Conservation (phyloP, 2,329 filamentous ascomycete species). For the Aspergillus uvarum region DNA sequence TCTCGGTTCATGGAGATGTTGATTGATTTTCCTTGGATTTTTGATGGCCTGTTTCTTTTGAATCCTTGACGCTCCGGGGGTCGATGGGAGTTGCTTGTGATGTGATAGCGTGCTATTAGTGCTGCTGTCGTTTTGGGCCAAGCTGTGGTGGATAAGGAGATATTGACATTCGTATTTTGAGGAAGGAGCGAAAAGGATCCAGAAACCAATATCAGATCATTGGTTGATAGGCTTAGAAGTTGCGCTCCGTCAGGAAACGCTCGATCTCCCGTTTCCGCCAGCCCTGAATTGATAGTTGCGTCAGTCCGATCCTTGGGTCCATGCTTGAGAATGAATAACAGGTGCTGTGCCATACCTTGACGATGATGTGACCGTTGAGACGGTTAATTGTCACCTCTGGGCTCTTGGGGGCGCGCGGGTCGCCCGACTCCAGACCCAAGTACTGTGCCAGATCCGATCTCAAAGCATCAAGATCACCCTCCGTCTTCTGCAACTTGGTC, state of each 20-base stretch:
- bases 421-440: slow-evolving; percentile 56
- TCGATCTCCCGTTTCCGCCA: slow-evolving; percentile 51
- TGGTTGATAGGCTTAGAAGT: slow-evolving; percentile 35
- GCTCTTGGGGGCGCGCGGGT: slow-evolving; percentile 32
- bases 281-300: slow-evolving; percentile 39
- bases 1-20: not conserved
- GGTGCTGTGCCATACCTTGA: slow-evolving; percentile 59
- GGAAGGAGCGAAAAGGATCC: slow-evolving; percentile 8
- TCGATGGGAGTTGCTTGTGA: not conserved
- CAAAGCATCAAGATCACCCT: slow-evolving; percentile 68
- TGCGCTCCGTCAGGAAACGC: slow-evolving; percentile 49
- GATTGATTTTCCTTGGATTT: not conserved
- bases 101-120: not conserved
- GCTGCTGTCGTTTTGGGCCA: not conserved
- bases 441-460: slow-evolving; percentile 61
- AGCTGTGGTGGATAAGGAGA: not conserved
- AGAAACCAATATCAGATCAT: slow-evolving; percentile 11
- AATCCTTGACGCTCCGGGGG: not conserved
- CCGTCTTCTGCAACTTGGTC: slow-evolving; percentile 75
- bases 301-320: not conserved
- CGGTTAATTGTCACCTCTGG: slow-evolving; percentile 52
- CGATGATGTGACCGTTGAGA: slow-evolving; percentile 69
- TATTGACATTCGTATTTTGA: slow-evolving; percentile 8
- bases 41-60: not conserved
- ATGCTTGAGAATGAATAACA: too few relatives aligned